Evolutionary conservation across 208 protist species (phyloP).

Genomic region (Blastocrithidia nonstop): DNA sequence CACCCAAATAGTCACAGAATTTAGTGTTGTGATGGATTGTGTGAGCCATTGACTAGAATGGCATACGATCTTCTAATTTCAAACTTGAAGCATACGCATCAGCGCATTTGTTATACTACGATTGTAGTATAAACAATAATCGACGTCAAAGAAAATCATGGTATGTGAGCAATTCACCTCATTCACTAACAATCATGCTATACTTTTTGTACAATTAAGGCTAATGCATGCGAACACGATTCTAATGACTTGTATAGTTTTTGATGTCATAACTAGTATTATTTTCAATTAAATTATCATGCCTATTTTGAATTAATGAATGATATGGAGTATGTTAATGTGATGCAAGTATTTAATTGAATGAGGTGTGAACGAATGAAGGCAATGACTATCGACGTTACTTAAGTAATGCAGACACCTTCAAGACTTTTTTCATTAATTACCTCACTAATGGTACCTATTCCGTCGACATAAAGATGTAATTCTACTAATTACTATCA

Average conservation of each 20-base stretch:
- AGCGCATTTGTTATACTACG: constrained; percentile 47
- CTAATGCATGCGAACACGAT: neutral
- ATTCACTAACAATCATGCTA: constrained; percentile 1
- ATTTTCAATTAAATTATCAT: constrained; percentile 3
- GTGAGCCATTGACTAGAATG: constrained; percentile 59
- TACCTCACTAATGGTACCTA: too few species aligned
- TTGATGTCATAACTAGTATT: neutral
- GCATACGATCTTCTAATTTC: constrained; percentile 57
- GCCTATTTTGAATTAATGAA: constrained; percentile 29
- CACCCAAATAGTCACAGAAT: constrained; percentile 69
- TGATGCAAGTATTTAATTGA: too few species aligned
- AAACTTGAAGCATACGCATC: constrained; percentile 57
- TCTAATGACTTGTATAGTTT: neutral
- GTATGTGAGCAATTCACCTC: constrained; percentile 5
- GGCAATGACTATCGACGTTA: too few species aligned
- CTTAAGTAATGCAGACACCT: too few species aligned
- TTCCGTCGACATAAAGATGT: too few species aligned
- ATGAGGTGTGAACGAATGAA: too few species aligned
- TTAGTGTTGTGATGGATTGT: constrained; percentile 54
- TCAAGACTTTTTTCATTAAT: too few species aligned
- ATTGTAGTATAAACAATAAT: constrained; percentile 36
- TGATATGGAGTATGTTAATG: constrained; percentile 10
- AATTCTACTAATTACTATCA: too few species aligned
- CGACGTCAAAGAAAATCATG: constrained; percentile 18
- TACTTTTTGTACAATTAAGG: neutral